Base-by-base conservation (phyloP, 2,329 filamentous ascomycete species). In the Sporothrix dimorphospora region DNA sequence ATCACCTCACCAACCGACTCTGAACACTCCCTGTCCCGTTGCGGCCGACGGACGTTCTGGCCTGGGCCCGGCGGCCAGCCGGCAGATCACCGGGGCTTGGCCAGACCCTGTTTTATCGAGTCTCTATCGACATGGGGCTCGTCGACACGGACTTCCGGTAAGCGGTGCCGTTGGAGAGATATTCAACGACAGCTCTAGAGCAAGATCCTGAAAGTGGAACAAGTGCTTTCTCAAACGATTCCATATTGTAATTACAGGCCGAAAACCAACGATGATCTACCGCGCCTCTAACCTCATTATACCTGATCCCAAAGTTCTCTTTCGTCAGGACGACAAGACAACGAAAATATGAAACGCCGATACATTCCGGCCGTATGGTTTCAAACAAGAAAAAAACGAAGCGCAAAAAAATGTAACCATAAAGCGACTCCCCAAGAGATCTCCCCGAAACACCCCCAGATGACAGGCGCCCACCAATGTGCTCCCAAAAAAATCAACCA, bases 41-140 rank as follows among this genome's bases (percentile, higher is more conserved):
- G 63, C 24, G 42, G 63, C 63, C 63, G 63, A 66, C 63, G 63
- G 63, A 66, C 63, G n/a, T 49, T 53, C 49, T 69, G 66, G 66
- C 49, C 34, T 55, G 47, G 66, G 49, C 21, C 66, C 66, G 66
- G 66, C 49, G 68, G 68, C 34, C 68, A 55, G 68, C 51, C 68
- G 53, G 68, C 53, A 70, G 68, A 70, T 59, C 68, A 40, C 34
- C 68, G 53, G 51, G 16, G 16, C 63, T 49, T 65, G 59, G 38
- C 59, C 21, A 59, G 59, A 27, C 38, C 38, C 59, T 66, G 24
- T 47, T 49, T 45, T 27, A 63, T 63, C 38, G 59, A 40, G 42
- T n/a, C 42, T n/a, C 14, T 66, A 12, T 34, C 59, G n/a, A 45
- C 59, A 27, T 34, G 40, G 27, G 21, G 24, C 38, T 14, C 16